Base-by-base conservation (phyloP, 345 rosid genomes). In the Acer negundo region DNA sequence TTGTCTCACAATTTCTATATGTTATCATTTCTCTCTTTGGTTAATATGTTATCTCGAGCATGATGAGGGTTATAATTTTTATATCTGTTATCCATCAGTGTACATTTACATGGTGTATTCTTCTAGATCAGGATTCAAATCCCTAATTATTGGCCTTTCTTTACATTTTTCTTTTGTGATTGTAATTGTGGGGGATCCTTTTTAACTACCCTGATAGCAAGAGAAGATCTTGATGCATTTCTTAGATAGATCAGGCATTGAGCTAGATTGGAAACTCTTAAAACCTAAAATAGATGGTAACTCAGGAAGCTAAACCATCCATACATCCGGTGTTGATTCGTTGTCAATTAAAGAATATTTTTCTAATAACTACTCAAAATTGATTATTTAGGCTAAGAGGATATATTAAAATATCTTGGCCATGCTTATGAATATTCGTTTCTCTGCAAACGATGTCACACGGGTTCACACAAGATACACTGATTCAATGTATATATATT, bases 51-150 rank as follows among this genome's bases (percentile, higher is more conserved):
- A 17, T 67, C 5, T 4, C 65, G 8, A 35, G 38, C 31, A 61
- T 8, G 40, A 26, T 77, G 16, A 40, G 61, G 74, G 26, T 53
- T 22, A 53, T 70, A 15, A 10, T 64, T 72, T 46, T 74, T 47
- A 47, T 19, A 13, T 73, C 55, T 66, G 20, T 44, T n/a, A 10
- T 19, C 53, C 31, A 17, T 35, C 22, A 10, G 55, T 16, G 10
- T 28, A 22, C 44, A 26, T 19, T 72, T 69, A 46, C 26, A 42
- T 62, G 56, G 66, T 75, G 10, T 8, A 59, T 42, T 35, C 11
- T 42, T 72, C 28, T 72, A 35, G 47, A 38, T 26, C 51, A 59
- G 65, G 24, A 70, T 62, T 53, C 20, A 66, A 44, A 55, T 35
- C 6, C 56, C 61, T 12, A 3, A 44, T 40, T 77, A 13, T 56